These are phyloP conservation scores for Monosporascus sp. DNA, from an alignment of 2,329 filamentous ascomycete species.

Conservation along the genomic window DNA sequence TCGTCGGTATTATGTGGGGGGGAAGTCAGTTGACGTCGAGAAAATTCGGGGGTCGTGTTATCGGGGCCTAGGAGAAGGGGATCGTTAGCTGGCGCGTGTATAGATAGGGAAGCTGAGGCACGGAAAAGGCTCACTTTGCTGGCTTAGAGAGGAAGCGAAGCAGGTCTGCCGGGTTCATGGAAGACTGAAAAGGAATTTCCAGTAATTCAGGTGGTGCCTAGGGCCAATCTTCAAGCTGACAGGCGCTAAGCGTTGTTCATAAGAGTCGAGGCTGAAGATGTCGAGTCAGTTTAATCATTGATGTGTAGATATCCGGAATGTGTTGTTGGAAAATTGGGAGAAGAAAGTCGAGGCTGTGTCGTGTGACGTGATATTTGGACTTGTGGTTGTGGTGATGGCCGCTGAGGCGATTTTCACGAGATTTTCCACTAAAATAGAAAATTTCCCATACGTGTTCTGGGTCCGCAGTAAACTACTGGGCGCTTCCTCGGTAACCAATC, in stretches of 20 bases:
- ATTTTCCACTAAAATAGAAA: background rate
- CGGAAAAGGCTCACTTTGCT: slow-evolving; percentile 66
- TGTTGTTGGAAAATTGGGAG: background rate
- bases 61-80: slow-evolving; percentile 48
- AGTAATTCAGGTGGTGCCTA: slow-evolving; percentile 18
- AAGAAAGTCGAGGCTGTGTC: background rate
- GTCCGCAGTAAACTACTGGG: background rate
- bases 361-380: background rate
- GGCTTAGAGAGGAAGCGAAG: slow-evolving; percentile 92
- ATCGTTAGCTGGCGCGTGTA: slow-evolving; percentile 1
- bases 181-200: slow-evolving; percentile 38
- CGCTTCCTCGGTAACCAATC: background rate
- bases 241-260: background rate
- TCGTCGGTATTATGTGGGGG: slow-evolving; percentile 9
- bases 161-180: slow-evolving; percentile 89
- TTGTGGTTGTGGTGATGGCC: background rate
- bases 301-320: background rate
- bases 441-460: background rate
- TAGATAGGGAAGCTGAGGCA: slow-evolving; percentile 2
- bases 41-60: slow-evolving; percentile 41
- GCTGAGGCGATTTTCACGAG: background rate
- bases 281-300: background rate
- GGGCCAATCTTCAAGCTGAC: background rate
- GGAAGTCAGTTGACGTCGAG: slow-evolving; percentile 11
- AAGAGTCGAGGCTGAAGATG: background rate